Evolutionary conservation across 768 basidiomycete genomes (phyloP).

Genomic region (Psilocybe sp.): DNA sequence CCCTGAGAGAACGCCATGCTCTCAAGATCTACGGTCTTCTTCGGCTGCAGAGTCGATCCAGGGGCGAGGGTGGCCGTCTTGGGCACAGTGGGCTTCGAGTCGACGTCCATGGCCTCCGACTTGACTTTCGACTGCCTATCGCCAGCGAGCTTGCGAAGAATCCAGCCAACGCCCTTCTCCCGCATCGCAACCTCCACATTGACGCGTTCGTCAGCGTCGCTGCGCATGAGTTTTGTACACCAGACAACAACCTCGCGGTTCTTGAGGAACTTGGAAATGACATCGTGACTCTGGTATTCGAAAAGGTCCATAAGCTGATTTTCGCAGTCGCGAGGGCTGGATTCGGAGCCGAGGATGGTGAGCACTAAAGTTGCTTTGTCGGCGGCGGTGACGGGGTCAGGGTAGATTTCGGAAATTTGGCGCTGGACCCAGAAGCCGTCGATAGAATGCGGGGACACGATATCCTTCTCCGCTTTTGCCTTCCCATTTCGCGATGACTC

Average conservation of each 20-base stretch:
- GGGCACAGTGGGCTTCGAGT: slow-evolving; percentile 58
- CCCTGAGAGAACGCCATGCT: slow-evolving; percentile 96
- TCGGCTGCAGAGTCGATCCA: slow-evolving; percentile 84
- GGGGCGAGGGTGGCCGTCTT: slow-evolving; percentile 86
- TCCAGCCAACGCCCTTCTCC: slow-evolving; percentile 96
- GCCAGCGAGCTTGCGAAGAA: slow-evolving; percentile 82
- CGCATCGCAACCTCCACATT: slow-evolving; percentile 98
- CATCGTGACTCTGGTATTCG: slow-evolving; percentile 88
- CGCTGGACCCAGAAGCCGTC: slow-evolving; percentile 99
- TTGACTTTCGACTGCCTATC: slow-evolving; percentile 62
- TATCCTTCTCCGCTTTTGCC: slow-evolving; percentile 66
- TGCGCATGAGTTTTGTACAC: slow-evolving; percentile 95
- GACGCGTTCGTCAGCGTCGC: slow-evolving; percentile 82
- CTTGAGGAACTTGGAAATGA: slow-evolving; percentile 87
- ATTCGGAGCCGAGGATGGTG: slow-evolving; percentile 82
- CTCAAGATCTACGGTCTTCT: slow-evolving; percentile 84
- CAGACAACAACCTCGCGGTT: slow-evolving; percentile 96
- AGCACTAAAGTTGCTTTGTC: slow-evolving; percentile 88
- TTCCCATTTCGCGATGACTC: slow-evolving; percentile 51
- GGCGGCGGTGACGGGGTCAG: slow-evolving; percentile 92
- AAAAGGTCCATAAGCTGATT: slow-evolving; percentile 97
- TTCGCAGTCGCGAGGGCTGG: slow-evolving; percentile 87
- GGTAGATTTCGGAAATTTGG: slow-evolving; percentile 84
- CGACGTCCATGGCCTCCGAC: slow-evolving; percentile 77
- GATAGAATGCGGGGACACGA: slow-evolving; percentile 85